phyloP scores from a whole-genome alignment of 208 protist species.

The Eutreptiella sp. region DNA sequence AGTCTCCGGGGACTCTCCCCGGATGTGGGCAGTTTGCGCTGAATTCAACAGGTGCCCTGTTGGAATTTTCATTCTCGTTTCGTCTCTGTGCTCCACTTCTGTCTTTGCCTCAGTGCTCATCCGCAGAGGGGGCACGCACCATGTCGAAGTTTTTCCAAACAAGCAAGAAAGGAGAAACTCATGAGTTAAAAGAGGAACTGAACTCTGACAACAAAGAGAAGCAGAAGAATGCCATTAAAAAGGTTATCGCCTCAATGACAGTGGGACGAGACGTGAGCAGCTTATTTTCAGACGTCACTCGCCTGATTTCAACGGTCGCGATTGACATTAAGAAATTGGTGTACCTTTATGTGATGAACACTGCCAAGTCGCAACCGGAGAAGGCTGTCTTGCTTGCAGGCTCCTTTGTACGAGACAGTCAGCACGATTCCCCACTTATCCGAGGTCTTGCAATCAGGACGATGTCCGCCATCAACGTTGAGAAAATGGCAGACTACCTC shows the following conservation, averaged over 20 bases:
- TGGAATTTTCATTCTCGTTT: too few relatives aligned
- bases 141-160: too few relatives aligned
- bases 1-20: too few relatives aligned
- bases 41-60: too few relatives aligned
- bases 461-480: conserved; percentile 95
- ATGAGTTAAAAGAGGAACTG: conserved; percentile 78
- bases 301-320: conserved; percentile 86
- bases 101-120: too few relatives aligned
- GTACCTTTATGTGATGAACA: conserved; percentile 98
- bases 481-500: conserved; percentile 93
- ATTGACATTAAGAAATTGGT: conserved; percentile 97
- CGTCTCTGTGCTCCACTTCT: too few relatives aligned
- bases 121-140: too few relatives aligned
- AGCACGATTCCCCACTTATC: conserved; percentile 89
- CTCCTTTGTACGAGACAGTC: conserved; percentile 88
- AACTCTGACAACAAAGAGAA: conserved; percentile 66
- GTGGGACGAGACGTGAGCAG: conserved; percentile 94
- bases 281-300: conserved; percentile 87
- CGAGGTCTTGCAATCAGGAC: conserved; percentile 94
- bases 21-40: too few relatives aligned
- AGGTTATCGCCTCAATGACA: conserved; percentile 96
- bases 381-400: conserved; percentile 94
- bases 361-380: conserved; percentile 92
- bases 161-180: too few relatives aligned
- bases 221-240: conserved; percentile 89